Evolutionary conservation across 2,329 filamentous ascomycete species (phyloP).

Genomic region (Blastomyces percursus): DNA sequence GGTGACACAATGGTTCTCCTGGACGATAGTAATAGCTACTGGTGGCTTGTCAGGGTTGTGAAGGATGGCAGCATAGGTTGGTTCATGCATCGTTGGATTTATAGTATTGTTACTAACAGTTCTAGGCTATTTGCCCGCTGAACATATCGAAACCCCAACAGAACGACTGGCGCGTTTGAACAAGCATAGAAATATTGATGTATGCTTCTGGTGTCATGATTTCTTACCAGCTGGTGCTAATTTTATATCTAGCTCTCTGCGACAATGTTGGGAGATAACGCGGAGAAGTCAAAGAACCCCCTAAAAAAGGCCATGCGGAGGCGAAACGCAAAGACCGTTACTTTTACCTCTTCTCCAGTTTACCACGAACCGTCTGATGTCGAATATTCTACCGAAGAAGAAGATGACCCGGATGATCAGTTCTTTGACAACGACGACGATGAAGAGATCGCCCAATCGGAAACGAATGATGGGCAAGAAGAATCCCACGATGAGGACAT

Average conservation of each 20-base stretch:
- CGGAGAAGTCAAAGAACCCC: constrained; percentile 70
- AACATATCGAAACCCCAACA: constrained; percentile 96
- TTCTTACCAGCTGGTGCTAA: neutral
- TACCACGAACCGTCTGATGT: constrained; percentile 81
- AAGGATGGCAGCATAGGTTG: constrained; percentile 90
- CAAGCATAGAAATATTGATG: constrained; percentile 96
- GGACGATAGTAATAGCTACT: constrained; percentile 98
- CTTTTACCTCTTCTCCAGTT: constrained; percentile 65
- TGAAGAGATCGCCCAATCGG: constrained; percentile 16
- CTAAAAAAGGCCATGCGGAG: constrained; percentile 74
- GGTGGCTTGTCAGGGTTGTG: constrained; percentile 95
- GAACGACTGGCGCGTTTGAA: constrained; percentile 88
- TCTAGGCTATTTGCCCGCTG: constrained; percentile 83
- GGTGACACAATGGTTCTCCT: constrained; percentile 97
- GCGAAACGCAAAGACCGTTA: constrained; percentile 73
- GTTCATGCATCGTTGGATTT: constrained; percentile 15
- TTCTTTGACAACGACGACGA: constrained; percentile 41
- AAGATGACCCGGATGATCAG: constrained; percentile 38
- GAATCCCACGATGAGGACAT: constrained; percentile 28
- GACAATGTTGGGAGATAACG: constrained; percentile 60
- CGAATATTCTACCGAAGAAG: constrained; percentile 70
- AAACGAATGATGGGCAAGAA: constrained; percentile 27
- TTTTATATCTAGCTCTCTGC: constrained; percentile 48
- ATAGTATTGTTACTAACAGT: constrained; percentile 16
- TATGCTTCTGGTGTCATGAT: constrained; percentile 39